phyloP scores from a whole-genome alignment of 2,329 filamentous ascomycete genomes.

The Calonectria montana region DNA sequence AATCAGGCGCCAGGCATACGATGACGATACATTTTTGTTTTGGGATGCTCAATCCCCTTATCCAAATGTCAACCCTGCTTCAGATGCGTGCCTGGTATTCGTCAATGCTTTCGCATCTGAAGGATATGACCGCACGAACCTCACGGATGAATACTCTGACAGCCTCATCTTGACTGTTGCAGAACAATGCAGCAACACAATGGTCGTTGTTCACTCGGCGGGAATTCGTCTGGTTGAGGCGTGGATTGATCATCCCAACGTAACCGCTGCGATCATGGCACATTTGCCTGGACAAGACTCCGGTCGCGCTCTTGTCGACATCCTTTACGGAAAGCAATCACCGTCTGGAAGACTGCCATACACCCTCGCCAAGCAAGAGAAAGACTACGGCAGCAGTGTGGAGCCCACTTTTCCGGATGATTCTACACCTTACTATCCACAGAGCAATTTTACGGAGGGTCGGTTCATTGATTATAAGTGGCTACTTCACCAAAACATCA shows the following conservation, averaged over 20 bases:
- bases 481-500: constrained; percentile 59
- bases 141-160: neutral
- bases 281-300: constrained; percentile 75
- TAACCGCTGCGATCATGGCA: constrained; percentile 72
- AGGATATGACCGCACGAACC: neutral
- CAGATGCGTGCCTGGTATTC: constrained; percentile 11
- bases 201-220: constrained; percentile 60
- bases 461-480: constrained; percentile 66
- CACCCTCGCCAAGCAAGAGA: constrained; percentile 66
- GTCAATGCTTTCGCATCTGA: constrained; percentile 4
- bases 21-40: neutral
- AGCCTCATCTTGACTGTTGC: neutral
- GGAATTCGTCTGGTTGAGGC: constrained; percentile 70
- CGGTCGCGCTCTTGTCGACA: constrained; percentile 64
- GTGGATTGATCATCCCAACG: constrained; percentile 72
- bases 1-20: constrained; percentile 30
- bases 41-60: too few relatives aligned
- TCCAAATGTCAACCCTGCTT: neutral
- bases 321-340: constrained; percentile 67
- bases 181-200: neutral
- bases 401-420: neutral
- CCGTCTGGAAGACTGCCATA: constrained; percentile 71
- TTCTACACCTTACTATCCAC: constrained; percentile 57
- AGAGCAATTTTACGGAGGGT: constrained; percentile 71
- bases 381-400: constrained; percentile 55